Conservation (phyloP, 2,329 filamentous ascomycete species). For the Arachnomyces sp. region DNA sequence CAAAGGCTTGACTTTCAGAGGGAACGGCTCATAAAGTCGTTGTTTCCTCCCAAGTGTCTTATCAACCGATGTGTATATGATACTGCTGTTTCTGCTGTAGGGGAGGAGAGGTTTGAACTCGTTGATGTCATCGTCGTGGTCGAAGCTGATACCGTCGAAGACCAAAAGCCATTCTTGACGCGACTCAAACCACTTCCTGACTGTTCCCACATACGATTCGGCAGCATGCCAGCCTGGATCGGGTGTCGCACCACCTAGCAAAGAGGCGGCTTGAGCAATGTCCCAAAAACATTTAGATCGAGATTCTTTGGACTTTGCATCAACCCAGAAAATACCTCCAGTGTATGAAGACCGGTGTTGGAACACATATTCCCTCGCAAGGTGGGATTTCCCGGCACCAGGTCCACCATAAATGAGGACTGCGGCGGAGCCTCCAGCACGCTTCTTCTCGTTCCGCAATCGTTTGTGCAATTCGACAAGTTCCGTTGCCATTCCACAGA, state of each 20-base stretch:
- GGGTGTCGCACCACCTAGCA: conserved; percentile 38
- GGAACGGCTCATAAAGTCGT: conserved; percentile 51
- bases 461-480: conserved; percentile 51
- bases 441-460: conserved; percentile 50
- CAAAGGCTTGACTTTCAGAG: conserved; percentile 49
- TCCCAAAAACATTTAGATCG: conserved; percentile 57
- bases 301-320: conserved; percentile 52
- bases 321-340: conserved; percentile 62
- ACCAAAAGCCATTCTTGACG: conserved; percentile 59
- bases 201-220: conserved; percentile 46
- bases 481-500: conserved; percentile 53
- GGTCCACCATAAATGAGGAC: conserved; percentile 57
- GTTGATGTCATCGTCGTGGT: conserved; percentile 44
- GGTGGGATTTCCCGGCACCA: conserved; percentile 60
- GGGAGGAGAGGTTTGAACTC: conserved; percentile 55
- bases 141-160: conserved; percentile 58
- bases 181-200: conserved; percentile 54
- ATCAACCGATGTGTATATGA: conserved; percentile 62
- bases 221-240: conserved; percentile 33
- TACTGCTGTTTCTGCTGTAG: conserved; percentile 51
- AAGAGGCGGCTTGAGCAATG: conserved; percentile 51
- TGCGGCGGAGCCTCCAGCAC: conserved; percentile 51
- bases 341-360: conserved; percentile 51
- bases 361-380: conserved; percentile 61
- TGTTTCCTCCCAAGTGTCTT: conserved; percentile 47